These are phyloP conservation scores for Rhizophagus prolifer DNA, from an alignment of 192 early-diverging fungal genomes.

Conservation along the genomic window DNA sequence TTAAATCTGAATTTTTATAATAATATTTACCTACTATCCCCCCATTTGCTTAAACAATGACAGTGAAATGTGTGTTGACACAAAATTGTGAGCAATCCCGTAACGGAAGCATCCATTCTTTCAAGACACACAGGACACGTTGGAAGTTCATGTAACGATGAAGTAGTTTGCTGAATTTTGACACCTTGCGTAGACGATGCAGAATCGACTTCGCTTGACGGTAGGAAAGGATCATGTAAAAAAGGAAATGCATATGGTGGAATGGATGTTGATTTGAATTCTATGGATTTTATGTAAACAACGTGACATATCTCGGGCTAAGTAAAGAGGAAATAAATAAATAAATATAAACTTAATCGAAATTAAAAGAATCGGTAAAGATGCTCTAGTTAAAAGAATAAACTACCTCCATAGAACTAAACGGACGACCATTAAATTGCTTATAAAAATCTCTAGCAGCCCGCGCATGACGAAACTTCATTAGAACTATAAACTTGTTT, in stretches of 20 bases:
- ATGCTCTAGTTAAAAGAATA: not conserved
- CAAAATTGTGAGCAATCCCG: conserved; percentile 86
- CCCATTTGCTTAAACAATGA: conserved; percentile 89
- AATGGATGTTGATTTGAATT: conserved; percentile 59
- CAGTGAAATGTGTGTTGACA: conserved; percentile 98
- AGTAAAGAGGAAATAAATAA: not conserved
- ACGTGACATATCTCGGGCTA: conserved; percentile 78
- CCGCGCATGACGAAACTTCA: conserved; percentile 68
- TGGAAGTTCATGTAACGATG: conserved; percentile 68
- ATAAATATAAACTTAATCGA: not conserved
- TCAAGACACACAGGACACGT: conserved; percentile 98
- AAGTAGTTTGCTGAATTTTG: conserved; percentile 11
- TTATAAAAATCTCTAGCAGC: conserved; percentile 67
- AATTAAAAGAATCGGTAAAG: not conserved
- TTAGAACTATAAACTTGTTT: conserved; percentile 85
- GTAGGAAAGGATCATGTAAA: conserved; percentile 49
- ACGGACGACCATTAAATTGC: conserved; percentile 82
- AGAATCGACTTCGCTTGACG: conserved; percentile 16
- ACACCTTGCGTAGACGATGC: not conserved
- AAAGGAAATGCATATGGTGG: conserved; percentile 63
- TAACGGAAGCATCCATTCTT: conserved; percentile 85
- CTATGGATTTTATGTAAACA: conserved; percentile 74
- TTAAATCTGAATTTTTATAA: not conserved
- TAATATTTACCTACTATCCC: conserved; percentile 57
- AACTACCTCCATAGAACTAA: conserved; percentile 76